phyloP scores from a whole-genome alignment of 177 flowering plant genomes.

The Vitis hybrid region DNA sequence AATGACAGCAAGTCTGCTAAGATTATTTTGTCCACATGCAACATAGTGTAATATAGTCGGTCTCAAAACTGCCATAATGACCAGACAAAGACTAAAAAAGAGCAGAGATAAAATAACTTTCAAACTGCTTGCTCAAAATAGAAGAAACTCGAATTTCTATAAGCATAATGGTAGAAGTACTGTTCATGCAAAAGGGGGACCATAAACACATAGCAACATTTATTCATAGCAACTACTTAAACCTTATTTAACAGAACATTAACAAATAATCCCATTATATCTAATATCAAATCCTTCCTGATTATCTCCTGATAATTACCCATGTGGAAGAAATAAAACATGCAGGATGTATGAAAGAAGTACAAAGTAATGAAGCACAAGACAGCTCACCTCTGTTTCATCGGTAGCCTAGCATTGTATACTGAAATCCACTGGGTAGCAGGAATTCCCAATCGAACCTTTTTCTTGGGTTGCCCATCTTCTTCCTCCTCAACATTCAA shows the following conservation, averaged over 20 bases:
- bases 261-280: neutral
- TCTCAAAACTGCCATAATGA: too few relatives aligned
- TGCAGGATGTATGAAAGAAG: neutral
- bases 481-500: constrained; percentile 74
- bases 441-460: constrained; percentile 86
- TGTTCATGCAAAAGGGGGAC: too few relatives aligned
- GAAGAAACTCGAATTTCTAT: too few relatives aligned
- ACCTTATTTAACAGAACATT: neutral
- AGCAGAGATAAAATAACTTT: too few relatives aligned
- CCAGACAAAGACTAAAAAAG: too few relatives aligned
- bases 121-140: too few relatives aligned
- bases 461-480: constrained; percentile 79
- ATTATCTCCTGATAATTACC: neutral
- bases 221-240: too few relatives aligned
- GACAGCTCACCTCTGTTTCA: constrained; percentile 74
- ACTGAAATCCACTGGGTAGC: constrained; percentile 94
- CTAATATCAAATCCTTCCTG: neutral
- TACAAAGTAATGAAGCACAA: neutral
- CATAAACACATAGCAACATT: too few relatives aligned
- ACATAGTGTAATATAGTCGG: too few relatives aligned
- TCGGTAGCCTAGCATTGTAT: constrained; percentile 77
- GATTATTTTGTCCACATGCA: too few relatives aligned
- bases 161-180: too few relatives aligned
- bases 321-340: neutral
- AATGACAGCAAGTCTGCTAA: too few relatives aligned